Evolutionary conservation across 2,329 filamentous ascomycete genomes (phyloP), one percentile per base, ranked within the genome.

Genomic region (Alternaria angustiovoidea): DNA sequence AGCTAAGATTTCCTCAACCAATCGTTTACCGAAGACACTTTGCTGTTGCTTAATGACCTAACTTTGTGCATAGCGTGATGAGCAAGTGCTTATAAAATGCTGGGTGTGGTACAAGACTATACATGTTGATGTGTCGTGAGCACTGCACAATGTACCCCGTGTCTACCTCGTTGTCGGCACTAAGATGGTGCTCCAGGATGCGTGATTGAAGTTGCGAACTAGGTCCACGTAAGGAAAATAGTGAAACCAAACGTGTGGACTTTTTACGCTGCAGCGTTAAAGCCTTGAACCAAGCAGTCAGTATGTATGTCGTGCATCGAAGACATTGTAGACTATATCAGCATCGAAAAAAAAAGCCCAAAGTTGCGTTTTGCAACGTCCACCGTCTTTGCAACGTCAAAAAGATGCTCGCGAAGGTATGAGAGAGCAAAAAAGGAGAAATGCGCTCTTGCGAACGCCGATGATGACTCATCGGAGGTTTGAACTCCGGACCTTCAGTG

Each of bases 401-500:
- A 38, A 38, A 8, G 34, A n/a, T 7, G 16, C 16, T 7, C 16
- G 2, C 14, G 7, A n/a, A 16, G 16, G 5, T 6, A 6, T 8
- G 6, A 7, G 34, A 0, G 6, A 3, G 34, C 34, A 12, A 48
- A 48, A 48, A 48, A 34, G 5, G 30, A 34, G 30, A 18, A 7
- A 5, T 24, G 20, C 46, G 20, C 32, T 26, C 32, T 38, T 26
- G 20, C 46, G 32, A 26, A 12, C 46, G 46, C 46, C 32, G 20
- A 26, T 49, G 32, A 26, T 59, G 57, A 60, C 57, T 60, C 57
- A 60, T 54, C 57, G 44, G 57, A 60, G 57, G 57, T 57, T 60
- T 57, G 57, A 60, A 60, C 57, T 60, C 57, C 44, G 57, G 57
- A 60, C 57, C 57, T 60, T 60, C 57, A 60, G 57, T 60, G 57